Conservation (phyloP, 306 rosid species). For the Hippophae gyantsensis region DNA sequence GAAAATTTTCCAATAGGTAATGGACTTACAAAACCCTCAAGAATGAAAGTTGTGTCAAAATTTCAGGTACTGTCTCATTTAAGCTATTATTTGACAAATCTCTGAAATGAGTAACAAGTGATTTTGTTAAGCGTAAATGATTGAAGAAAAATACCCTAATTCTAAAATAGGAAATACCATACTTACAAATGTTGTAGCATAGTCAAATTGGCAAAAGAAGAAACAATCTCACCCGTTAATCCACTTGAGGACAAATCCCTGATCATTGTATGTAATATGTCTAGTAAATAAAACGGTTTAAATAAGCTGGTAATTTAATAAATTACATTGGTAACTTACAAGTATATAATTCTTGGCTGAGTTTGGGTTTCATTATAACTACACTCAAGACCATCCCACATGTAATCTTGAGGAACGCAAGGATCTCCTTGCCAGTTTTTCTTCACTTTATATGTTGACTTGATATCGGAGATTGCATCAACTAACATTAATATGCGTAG, state of each 20-base stretch:
- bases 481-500: constrained; percentile 16
- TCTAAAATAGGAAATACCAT: neutral
- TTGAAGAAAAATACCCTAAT: too few species aligned
- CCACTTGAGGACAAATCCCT: constrained; percentile 38
- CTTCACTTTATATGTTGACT: constrained; percentile 16
- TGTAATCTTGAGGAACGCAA: constrained; percentile 24
- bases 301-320: neutral
- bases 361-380: constrained; percentile 18
- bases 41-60: constrained; percentile 26
- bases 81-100: constrained; percentile 45
- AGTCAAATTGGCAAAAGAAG: constrained; percentile 20
- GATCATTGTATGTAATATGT: neutral
- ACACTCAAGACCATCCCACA: constrained; percentile 41
- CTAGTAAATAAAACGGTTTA: neutral
- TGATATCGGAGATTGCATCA: constrained; percentile 28
- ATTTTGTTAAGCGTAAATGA: too few species aligned
- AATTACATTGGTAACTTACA: constrained; percentile 23
- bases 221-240: constrained; percentile 24
- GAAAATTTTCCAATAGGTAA: neutral
- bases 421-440: constrained; percentile 50
- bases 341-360: constrained; percentile 25
- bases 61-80: constrained; percentile 32
- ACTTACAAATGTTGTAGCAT: constrained; percentile 34
- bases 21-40: constrained; percentile 36
- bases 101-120: constrained; percentile 21